These are phyloP conservation scores for Glycyrrhiza uralensis DNA, from an alignment of 306 rosid species.

Conservation along the genomic window DNA sequence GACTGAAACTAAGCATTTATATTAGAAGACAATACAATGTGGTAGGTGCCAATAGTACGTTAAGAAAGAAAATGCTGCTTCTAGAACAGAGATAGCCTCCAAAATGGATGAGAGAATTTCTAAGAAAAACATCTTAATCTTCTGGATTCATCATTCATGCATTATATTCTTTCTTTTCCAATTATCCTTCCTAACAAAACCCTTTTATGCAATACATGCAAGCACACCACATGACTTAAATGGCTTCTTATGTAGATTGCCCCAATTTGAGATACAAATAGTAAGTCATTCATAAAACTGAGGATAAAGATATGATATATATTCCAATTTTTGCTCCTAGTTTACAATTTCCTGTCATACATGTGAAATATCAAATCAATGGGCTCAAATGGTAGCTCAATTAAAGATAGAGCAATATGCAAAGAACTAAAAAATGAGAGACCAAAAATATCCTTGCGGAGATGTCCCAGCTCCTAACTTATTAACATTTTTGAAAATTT, in stretches of 20 bases:
- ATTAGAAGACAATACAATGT: neutral
- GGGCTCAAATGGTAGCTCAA: neutral
- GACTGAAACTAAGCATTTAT: neutral
- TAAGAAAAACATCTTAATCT: no score
- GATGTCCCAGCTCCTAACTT: no score
- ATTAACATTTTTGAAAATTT: no score
- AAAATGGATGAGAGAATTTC: no score
- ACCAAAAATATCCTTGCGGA: neutral
- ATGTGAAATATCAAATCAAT: neutral
- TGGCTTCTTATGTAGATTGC: neutral
- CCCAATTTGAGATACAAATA: neutral
- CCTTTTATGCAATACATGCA: no score
- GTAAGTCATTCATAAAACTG: neutral
- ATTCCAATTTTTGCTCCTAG: neutral
- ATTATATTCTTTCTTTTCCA: no score
- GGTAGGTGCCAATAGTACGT: no score
- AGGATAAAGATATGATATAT: neutral
- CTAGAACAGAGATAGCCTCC: no score
- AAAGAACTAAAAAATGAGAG: neutral
- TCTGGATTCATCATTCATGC: no score
- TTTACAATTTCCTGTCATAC: neutral
- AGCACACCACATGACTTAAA: neutral
- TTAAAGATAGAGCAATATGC: neutral
- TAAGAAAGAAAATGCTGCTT: no score
- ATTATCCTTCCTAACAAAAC: no score